Base-by-base conservation (phyloP, 208 protist species). In the Trypanosoma vivax region DNA sequence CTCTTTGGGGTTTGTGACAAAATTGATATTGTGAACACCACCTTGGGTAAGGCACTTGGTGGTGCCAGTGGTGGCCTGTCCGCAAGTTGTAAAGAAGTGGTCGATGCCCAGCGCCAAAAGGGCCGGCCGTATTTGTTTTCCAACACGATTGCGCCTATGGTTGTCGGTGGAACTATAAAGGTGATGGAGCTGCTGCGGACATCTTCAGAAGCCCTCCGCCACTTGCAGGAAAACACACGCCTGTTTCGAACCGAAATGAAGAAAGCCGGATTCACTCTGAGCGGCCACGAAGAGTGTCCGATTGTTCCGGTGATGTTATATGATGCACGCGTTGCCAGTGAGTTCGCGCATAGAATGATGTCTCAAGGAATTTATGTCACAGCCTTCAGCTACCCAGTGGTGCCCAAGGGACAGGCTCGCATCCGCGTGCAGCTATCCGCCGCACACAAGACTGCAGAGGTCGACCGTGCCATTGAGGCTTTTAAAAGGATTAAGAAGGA, bases 371-470 rank as follows among this genome's bases (percentile, higher is more conserved):
- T 96, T 61, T 96, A 96, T 53, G 90, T 96, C 28, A 91, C 91
- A 39, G 87, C 64, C 18, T 96, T 96, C 60, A 71, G 47, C 21
- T 96, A 70, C 59, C 90, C 90, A 7, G 88, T 94, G 29, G 87
- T 94, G 21, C 80, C 85, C 31, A 79, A 83, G 35, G 87, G 73
- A 28, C 11, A 76, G 55, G 83, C 80, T 6, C 68, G 89, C 46
- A 96, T 96, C 28, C 65, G 89, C 1, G 86, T 92, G 23, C 90
- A 96, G 67, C 57, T 96, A 11, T 90, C 73, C 2, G 90, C 88
- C n/a, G 73, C 78, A 18, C 90, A 96, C 60, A 85, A 70, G 19
- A 30, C 38, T 13, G 82, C 79, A 23, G 70, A 96, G 43, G 53
- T 96, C 10, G 30, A 88, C 39, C 56, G 57, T 47, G 53, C 65